Evolutionary conservation across 345 rosid genomes (phyloP).

Genomic region (Eucalyptus guilfoylei): DNA sequence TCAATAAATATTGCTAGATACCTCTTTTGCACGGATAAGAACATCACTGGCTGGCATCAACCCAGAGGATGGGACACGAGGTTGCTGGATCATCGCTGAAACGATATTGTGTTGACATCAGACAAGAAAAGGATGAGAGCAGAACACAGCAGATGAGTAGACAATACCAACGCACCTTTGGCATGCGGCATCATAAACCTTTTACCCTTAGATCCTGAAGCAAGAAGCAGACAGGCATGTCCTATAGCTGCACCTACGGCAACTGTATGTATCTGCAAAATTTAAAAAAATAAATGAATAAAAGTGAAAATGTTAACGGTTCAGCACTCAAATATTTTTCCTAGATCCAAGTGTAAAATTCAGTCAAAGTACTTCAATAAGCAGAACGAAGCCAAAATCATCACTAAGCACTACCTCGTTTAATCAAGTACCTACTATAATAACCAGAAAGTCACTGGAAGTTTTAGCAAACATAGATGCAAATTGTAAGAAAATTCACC

Average conservation of each 20-base stretch:
- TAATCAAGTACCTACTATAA: background rate
- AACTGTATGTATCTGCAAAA: constrained; percentile 59
- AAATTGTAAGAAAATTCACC: constrained; percentile 9
- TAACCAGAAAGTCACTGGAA: background rate
- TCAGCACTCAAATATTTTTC: background rate
- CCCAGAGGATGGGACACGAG: constrained; percentile 77
- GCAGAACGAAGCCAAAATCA: background rate
- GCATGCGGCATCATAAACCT: constrained; percentile 90
- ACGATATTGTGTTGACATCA: background rate
- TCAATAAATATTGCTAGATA: background rate
- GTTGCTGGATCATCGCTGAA: constrained; percentile 81
- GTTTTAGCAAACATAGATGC: background rate
- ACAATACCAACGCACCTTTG: constrained; percentile 34
- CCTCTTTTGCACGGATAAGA: constrained; percentile 85
- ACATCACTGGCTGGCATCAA: constrained; percentile 85
- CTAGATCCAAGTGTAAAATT: background rate
- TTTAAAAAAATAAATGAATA: background rate
- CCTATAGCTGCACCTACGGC: constrained; percentile 76
- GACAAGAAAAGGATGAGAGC: background rate
- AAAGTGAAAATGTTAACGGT: background rate
- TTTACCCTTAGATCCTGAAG: constrained; percentile 79
- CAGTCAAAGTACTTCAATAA: background rate
- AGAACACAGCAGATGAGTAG: background rate
- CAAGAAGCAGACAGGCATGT: constrained; percentile 70
- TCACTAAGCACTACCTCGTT: background rate